A percentile compares a stretch with the other conserved stretches of the same genome.
Conservation (phyloP, 768 basidiomycete species). For the Termitomyces sp. region DNA sequence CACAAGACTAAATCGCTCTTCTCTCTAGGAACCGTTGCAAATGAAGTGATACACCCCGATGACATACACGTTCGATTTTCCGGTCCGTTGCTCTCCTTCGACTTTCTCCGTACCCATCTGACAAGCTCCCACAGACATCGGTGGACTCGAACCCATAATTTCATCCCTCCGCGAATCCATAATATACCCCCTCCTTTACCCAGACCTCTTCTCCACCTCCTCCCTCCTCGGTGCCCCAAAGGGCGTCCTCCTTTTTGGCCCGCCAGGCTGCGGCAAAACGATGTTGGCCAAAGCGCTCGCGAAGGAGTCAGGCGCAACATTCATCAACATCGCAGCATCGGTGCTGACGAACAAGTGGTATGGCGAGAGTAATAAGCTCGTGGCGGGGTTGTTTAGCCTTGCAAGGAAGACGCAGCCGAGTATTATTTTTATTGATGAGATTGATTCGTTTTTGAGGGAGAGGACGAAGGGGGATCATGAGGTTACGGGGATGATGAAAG, state of each 20-base stretch:
- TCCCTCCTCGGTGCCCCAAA: slow-evolving; percentile 89
- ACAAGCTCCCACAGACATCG: slow-evolving; percentile 60
- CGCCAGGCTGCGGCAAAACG: slow-evolving; percentile 98
- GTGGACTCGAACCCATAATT: slow-evolving; percentile 90
- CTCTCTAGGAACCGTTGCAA: slow-evolving; percentile 75
- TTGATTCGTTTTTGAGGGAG: slow-evolving; percentile 92
- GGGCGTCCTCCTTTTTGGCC: slow-evolving; percentile 93
- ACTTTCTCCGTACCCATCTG: background rate
- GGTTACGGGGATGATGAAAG: slow-evolving; percentile 98
- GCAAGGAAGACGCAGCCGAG: slow-evolving; percentile 91
- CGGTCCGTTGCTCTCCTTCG: slow-evolving; percentile 41
- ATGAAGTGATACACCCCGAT: slow-evolving; percentile 90
- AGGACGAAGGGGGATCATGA: slow-evolving; percentile 90
- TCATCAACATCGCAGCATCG: slow-evolving; percentile 64
- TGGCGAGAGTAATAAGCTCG: slow-evolving; percentile 80
- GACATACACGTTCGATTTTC: slow-evolving; percentile 77
- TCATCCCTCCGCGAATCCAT: slow-evolving; percentile 90
- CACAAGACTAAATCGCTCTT: slow-evolving; percentile 1
- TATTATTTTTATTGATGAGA: slow-evolving; percentile 99
- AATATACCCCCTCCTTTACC: slow-evolving; percentile 92
- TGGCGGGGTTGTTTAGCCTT: slow-evolving; percentile 90
- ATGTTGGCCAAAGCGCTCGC: slow-evolving; percentile 99
- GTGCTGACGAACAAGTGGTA: slow-evolving; percentile 51
- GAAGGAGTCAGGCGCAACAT: slow-evolving; percentile 95
- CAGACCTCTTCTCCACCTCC: slow-evolving; percentile 83